Evolutionary conservation across 805 yeast species (phyloP), one percentile per base, ranked within the genome.

Genomic region (Nakazawaea ishiwadae): DNA sequence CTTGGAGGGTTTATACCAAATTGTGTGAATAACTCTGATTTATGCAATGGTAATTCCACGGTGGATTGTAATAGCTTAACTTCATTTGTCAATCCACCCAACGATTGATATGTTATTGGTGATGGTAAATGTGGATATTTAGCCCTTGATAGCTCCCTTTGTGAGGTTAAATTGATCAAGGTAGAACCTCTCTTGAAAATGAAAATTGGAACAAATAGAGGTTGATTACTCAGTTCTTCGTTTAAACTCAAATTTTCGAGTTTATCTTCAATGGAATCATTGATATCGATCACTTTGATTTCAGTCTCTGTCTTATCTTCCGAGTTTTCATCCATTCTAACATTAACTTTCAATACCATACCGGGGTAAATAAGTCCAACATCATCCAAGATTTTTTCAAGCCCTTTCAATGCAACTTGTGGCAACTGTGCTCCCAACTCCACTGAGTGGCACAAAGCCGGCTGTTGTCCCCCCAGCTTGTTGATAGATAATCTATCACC

Each of bases 1-100:
- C 96, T 69, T 11, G 96, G 96, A 7, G 99, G 97, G 7, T 82
- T 72, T 15, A 89, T 82, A n/a, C 91, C 89, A 65, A 91, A 93
- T 41, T 84, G 79, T 6, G 81, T 70, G 52, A 90, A 91, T 24
- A 88, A 61, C 5, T 73, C 71, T 0, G 97, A 96, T 43, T 77
- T 77, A 45, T 81, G 78, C 19, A 93, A 68, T 0, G 99, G 97
- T 2, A 91, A 67, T 40, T 84, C 84, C 7, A 90, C 77, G 0
- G 90, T 77, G 5, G 83, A 70, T 40, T 79, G 70, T 17, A 93
- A 62, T 3, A 71, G 53, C 4, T 69, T 66, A 15, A 90, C 77
- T 50, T 87, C 88, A 35, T 71, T 68, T 0, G 65, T 49, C 17
- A 93, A 68, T 0, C 98, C 99, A 14, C 98, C 99, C 5, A 93